Evolutionary conservation across 176 grass and related monocot genomes (phyloP).

Genomic region (Urochloa ruziziensis): DNA sequence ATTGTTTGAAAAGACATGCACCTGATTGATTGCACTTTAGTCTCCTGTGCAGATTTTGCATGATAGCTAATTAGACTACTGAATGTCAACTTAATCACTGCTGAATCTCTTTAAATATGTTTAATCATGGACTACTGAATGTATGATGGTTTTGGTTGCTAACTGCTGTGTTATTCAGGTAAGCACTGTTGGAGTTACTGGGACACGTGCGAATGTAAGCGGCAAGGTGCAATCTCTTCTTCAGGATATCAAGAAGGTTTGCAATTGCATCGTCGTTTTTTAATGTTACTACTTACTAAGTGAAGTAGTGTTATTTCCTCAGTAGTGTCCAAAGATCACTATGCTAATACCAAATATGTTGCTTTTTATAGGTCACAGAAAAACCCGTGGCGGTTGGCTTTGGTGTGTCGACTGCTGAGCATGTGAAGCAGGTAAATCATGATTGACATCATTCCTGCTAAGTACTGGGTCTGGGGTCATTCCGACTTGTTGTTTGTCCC

Average conservation of each 20-base stretch:
- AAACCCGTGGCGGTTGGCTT: constrained; percentile 97
- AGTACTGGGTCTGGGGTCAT: neutral
- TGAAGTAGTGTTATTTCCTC: neutral
- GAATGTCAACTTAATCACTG: neutral
- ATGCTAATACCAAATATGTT: constrained; percentile 24
- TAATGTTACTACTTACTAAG: neutral
- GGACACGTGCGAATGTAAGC: constrained; percentile 71
- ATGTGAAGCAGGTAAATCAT: constrained; percentile 77
- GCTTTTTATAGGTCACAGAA: constrained; percentile 59
- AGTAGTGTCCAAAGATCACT: neutral
- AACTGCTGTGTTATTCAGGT: constrained; percentile 56
- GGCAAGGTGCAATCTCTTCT: constrained; percentile 80
- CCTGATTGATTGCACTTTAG: neutral
- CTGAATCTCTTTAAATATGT: neutral
- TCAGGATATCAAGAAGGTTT: constrained; percentile 88
- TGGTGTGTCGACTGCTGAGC: constrained; percentile 90
- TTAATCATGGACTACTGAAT: constrained; percentile 17
- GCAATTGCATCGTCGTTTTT: neutral
- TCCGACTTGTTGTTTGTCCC: neutral
- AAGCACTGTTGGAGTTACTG: constrained; percentile 91
- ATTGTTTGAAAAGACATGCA: neutral
- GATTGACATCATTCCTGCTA: constrained; percentile 13
- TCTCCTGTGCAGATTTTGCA: neutral
- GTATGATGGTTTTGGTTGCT: neutral
- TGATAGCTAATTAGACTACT: neutral